These are phyloP conservation scores for Erucastrum elatum DNA, from an alignment of 345 rosid species.

Conservation along the genomic window DNA sequence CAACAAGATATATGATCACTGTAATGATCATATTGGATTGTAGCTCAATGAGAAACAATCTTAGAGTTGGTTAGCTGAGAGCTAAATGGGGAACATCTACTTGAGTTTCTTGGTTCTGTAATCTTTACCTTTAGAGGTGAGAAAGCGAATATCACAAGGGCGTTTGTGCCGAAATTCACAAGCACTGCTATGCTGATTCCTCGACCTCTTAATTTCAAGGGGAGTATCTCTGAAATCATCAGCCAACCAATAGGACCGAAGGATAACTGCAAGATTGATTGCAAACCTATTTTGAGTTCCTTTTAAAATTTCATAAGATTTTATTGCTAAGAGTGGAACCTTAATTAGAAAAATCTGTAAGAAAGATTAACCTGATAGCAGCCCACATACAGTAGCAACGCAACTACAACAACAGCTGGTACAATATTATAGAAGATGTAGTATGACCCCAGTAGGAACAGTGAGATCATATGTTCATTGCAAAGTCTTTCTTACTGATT, in stretches of 20 bases:
- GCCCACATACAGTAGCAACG: constrained; percentile 85
- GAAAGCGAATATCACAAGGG: constrained; percentile 87
- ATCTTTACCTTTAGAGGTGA: constrained; percentile 76
- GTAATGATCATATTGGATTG: neutral
- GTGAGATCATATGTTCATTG: constrained; percentile 78
- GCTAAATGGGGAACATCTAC: constrained; percentile 4
- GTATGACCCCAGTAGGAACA: constrained; percentile 90
- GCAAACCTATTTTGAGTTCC: too few species aligned
- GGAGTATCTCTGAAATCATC: constrained; percentile 94
- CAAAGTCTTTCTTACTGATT: too few species aligned
- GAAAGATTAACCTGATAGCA: constrained; percentile 79
- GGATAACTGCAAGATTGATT: constrained; percentile 58
- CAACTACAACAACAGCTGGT: constrained; percentile 69
- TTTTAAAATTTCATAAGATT: too few species aligned
- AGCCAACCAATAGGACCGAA: constrained; percentile 99
- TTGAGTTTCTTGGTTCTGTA: neutral
- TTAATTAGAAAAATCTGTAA: neutral
- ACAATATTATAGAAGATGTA: constrained; percentile 67
- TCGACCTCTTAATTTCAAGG: constrained; percentile 48
- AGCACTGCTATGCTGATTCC: too few species aligned
- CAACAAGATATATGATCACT: neutral
- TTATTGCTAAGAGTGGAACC: neutral
- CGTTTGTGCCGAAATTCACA: constrained; percentile 80
- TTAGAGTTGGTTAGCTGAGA: neutral
- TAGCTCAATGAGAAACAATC: neutral